These are phyloP conservation scores for Calendula officinalis DNA, from an alignment of 129 eudicot species.

Conservation along the genomic window DNA sequence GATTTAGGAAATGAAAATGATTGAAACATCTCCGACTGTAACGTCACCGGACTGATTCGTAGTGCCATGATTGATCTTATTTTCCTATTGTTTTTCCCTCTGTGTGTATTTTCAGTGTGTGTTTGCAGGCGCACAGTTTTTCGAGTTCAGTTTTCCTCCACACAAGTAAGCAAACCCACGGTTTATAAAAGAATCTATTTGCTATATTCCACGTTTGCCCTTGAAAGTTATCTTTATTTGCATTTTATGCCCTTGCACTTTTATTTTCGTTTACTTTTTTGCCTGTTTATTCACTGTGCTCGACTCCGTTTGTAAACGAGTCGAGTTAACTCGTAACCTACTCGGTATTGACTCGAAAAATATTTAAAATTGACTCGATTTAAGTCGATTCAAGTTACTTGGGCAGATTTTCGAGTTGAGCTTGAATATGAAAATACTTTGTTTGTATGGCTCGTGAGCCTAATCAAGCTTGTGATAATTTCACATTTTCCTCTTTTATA, in stretches of 20 bases:
- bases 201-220: slow-evolving; percentile 15
- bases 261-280: background rate
- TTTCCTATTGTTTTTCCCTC: background rate
- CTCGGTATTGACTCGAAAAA: too few species aligned
- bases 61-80: slow-evolving; percentile 49
- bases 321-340: too few species aligned
- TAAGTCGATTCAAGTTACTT: background rate
- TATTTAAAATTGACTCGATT: background rate
- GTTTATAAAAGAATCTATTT: slow-evolving; percentile 28
- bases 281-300: background rate
- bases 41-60: slow-evolving; percentile 50
- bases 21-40: slow-evolving; percentile 49
- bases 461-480: too few species aligned
- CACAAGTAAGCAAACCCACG: slow-evolving; percentile 39
- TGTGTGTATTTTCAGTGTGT: slow-evolving; percentile 12
- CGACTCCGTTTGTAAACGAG: too few species aligned
- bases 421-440: too few species aligned
- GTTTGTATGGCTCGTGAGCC: too few species aligned
- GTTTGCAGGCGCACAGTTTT: slow-evolving; percentile 14
- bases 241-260: background rate
- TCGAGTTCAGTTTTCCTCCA: slow-evolving; percentile 50
- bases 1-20: slow-evolving; percentile 44
- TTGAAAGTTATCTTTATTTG: background rate
- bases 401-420: too few species aligned
- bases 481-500: background rate